Evolutionary conservation across 768 basidiomycete genomes (phyloP).

Genomic region (Favolaschia claudopus): DNA sequence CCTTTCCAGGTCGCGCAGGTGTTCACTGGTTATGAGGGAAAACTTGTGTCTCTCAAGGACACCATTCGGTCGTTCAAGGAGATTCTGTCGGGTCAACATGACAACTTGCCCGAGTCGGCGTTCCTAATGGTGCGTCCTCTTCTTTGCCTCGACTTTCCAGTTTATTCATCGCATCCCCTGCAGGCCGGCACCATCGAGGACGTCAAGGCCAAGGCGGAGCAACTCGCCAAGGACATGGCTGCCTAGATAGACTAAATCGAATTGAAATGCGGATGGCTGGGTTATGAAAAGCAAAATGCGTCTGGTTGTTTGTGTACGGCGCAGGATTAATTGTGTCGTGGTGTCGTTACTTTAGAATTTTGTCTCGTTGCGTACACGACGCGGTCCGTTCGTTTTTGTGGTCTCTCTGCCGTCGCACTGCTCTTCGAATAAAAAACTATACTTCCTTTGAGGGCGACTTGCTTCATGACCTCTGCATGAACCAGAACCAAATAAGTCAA

Average conservation of each 20-base stretch:
- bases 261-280: neutral
- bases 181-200: slow-evolving; percentile 94
- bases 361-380: neutral
- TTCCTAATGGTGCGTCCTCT: slow-evolving; percentile 86
- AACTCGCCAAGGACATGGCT: slow-evolving; percentile 94
- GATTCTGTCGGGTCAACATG: slow-evolving; percentile 90
- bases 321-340: neutral
- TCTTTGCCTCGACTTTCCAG: neutral
- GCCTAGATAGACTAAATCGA: slow-evolving; percentile 38
- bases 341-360: slow-evolving; percentile 7
- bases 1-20: slow-evolving; percentile 99
- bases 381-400: slow-evolving; percentile 2
- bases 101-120: slow-evolving; percentile 91
- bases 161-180: slow-evolving; percentile 3
- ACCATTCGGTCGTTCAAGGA: slow-evolving; percentile 97
- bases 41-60: slow-evolving; percentile 95
- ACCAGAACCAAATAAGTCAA: no score
- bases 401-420: neutral
- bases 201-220: slow-evolving; percentile 96
- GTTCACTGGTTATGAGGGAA: slow-evolving; percentile 99
- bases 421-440: slow-evolving; percentile 12
- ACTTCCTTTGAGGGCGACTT: no score
- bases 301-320: neutral
- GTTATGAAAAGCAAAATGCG: slow-evolving; percentile 4
- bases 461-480: no score